Evolutionary conservation across 164 flowering plant species (phyloP).

Genomic region (Nymphaea colorata): DNA sequence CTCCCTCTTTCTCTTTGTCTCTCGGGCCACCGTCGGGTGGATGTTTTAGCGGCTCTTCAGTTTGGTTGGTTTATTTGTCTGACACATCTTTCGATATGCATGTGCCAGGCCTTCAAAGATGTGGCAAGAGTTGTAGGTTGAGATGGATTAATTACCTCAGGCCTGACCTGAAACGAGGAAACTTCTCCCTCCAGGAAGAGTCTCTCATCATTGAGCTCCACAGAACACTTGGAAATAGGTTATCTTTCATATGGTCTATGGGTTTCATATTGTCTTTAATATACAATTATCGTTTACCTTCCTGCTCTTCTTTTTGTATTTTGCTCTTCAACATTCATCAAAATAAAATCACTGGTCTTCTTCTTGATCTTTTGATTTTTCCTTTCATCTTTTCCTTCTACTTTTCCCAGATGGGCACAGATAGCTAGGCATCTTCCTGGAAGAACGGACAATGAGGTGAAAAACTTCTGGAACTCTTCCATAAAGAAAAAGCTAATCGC

Average conservation of each 20-base stretch:
- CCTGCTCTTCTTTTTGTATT: too few species aligned
- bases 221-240: conserved; percentile 78
- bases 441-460: conserved; percentile 92
- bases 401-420: conserved; percentile 66
- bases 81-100: not conserved
- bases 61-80: not conserved
- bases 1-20: too few species aligned
- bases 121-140: conserved; percentile 88
- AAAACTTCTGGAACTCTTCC: conserved; percentile 92
- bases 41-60: not conserved
- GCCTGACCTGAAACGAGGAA: conserved; percentile 85
- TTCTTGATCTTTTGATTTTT: not conserved
- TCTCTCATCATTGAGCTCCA: conserved; percentile 81
- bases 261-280: too few species aligned
- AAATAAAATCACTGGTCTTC: too few species aligned
- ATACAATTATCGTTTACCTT: too few species aligned
- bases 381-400: not conserved
- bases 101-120: conserved; percentile 63
- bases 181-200: conserved; percentile 69
- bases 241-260: not conserved
- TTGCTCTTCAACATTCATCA: too few species aligned
- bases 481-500: conserved; percentile 66
- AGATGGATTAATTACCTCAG: conserved; percentile 88
- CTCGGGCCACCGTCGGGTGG: not conserved
- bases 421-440: conserved; percentile 85